Evolutionary conservation across 2,329 filamentous ascomycete genomes (phyloP).

Genomic region (Xylaria sp.): DNA sequence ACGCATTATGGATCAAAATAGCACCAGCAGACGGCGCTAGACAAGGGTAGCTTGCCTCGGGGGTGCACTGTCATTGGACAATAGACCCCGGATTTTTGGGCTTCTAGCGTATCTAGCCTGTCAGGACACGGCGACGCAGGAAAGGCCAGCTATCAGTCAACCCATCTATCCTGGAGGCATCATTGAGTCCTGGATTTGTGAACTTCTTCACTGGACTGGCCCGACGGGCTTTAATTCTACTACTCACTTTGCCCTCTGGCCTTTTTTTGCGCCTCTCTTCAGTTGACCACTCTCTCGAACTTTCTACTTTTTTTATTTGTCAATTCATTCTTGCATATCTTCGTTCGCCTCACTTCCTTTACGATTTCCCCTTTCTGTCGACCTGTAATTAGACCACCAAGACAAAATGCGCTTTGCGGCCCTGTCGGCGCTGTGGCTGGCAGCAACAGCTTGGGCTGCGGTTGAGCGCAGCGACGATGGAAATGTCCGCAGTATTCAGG

Average conservation of each 20-base stretch:
- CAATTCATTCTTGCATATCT: constrained; percentile 35
- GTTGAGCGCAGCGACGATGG: constrained; percentile 58
- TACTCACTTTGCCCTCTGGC: constrained; percentile 18
- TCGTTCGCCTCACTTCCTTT: constrained; percentile 31
- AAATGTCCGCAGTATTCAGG: constrained; percentile 72
- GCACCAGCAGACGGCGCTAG: constrained; percentile 22
- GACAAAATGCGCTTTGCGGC: constrained; percentile 49
- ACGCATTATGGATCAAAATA: constrained; percentile 18
- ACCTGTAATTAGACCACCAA: constrained; percentile 33
- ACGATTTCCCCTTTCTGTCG: constrained; percentile 18
- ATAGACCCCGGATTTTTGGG: constrained; percentile 37
- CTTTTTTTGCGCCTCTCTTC: constrained; percentile 29
- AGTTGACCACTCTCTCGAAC: constrained; percentile 19
- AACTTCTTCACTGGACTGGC: constrained; percentile 36
- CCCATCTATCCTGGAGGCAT: constrained; percentile 8
- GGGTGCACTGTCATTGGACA: constrained; percentile 41
- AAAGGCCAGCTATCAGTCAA: constrained; percentile 49
- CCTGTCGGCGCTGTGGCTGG: constrained; percentile 52
- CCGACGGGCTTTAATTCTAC: constrained; percentile 34
- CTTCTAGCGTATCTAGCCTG: too few relatives aligned
- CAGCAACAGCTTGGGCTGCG: constrained; percentile 54
- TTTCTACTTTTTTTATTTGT: constrained; percentile 38
- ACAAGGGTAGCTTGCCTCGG: constrained; percentile 46
- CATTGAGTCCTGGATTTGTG: constrained; percentile 25
- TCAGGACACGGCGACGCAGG: constrained; percentile 40